A percentile compares a stretch with the other conserved stretches of the same genome.
These are phyloP conservation scores for Apophysomyces variabilis DNA, from an alignment of 371 early-diverging fungal genomes.

Conservation along the genomic window DNA sequence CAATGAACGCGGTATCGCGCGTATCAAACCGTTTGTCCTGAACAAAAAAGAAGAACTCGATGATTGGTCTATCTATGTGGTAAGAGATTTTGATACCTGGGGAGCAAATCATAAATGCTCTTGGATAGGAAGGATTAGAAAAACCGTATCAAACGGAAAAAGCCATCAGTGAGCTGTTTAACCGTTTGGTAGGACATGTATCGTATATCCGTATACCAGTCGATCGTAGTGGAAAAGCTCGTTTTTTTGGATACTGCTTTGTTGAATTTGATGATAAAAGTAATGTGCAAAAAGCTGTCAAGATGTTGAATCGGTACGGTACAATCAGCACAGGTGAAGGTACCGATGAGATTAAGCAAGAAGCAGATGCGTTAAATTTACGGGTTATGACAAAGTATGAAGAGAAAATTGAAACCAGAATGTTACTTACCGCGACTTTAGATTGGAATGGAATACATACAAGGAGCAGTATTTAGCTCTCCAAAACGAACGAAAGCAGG, in stretches of 20 bases:
- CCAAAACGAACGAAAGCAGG: slow-evolving; percentile 14
- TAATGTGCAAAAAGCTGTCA: slow-evolving; percentile 34
- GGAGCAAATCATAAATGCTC: neutral
- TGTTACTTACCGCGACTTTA: slow-evolving; percentile 10
- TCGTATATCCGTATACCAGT: slow-evolving; percentile 40
- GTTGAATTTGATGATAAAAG: slow-evolving; percentile 41
- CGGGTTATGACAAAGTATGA: slow-evolving; percentile 51
- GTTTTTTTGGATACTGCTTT: slow-evolving; percentile 46
- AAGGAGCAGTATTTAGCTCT: slow-evolving; percentile 37
- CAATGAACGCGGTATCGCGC: slow-evolving; percentile 20
- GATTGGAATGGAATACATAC: slow-evolving; percentile 28
- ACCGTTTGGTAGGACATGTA: slow-evolving; percentile 34
- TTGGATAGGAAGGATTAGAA: slow-evolving; percentile 34
- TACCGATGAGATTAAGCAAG: neutral
- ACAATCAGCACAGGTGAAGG: neutral
- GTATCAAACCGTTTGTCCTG: slow-evolving; percentile 41
- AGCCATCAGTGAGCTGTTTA: slow-evolving; percentile 32
- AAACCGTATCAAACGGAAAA: slow-evolving; percentile 29
- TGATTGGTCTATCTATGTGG: slow-evolving; percentile 49
- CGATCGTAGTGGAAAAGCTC: slow-evolving; percentile 14
- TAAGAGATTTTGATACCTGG: slow-evolving; percentile 2
- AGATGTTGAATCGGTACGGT: slow-evolving; percentile 22
- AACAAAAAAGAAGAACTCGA: slow-evolving; percentile 38
- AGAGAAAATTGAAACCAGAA: neutral
- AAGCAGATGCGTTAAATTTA: slow-evolving; percentile 21